phyloP scores from a whole-genome alignment of 2,329 filamentous ascomycete genomes.

The Fulvia fulva region DNA sequence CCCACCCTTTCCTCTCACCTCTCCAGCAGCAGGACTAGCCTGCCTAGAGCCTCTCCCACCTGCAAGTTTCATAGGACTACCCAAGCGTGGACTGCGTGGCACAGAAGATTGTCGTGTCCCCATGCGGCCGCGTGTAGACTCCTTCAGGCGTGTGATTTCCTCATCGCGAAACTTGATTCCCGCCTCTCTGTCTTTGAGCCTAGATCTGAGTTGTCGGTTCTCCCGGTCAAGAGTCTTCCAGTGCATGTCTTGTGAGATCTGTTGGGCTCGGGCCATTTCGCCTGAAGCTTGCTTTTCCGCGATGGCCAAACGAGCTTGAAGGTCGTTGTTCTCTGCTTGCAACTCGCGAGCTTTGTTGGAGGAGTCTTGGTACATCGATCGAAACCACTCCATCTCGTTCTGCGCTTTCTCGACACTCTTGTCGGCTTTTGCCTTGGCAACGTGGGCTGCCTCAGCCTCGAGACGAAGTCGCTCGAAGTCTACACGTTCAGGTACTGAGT shows the following conservation, averaged over 20 bases:
- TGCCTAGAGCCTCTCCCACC: slow-evolving; percentile 25
- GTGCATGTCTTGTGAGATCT: slow-evolving; percentile 24
- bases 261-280: slow-evolving; percentile 25
- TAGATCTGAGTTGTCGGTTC: slow-evolving; percentile 26
- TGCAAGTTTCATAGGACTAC: slow-evolving; percentile 28
- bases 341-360: slow-evolving; percentile 48
- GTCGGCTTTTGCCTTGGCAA: slow-evolving; percentile 28
- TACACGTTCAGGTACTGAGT: slow-evolving; percentile 31
- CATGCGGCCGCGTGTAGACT: slow-evolving; percentile 32
- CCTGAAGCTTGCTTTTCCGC: slow-evolving; percentile 28
- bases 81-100: slow-evolving; percentile 34
- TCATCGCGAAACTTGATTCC: slow-evolving; percentile 33
- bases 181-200: slow-evolving; percentile 27
- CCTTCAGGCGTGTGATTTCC: slow-evolving; percentile 33
- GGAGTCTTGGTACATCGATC: slow-evolving; percentile 57
- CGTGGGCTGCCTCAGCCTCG: slow-evolving; percentile 18
- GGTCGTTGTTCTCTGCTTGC: slow-evolving; percentile 44
- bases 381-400: slow-evolving; percentile 54
- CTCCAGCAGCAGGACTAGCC: slow-evolving; percentile 29
- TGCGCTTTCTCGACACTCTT: slow-evolving; percentile 35
- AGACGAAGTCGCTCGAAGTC: slow-evolving; percentile 29
- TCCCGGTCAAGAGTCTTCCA: slow-evolving; percentile 23
- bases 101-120: slow-evolving; percentile 36
- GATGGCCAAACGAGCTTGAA: slow-evolving; percentile 37
- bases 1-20: slow-evolving; percentile 14